These are phyloP conservation scores for Cryptosporidium sp. DNA, from an alignment of 169 alveolate species.

Conservation along the genomic window DNA sequence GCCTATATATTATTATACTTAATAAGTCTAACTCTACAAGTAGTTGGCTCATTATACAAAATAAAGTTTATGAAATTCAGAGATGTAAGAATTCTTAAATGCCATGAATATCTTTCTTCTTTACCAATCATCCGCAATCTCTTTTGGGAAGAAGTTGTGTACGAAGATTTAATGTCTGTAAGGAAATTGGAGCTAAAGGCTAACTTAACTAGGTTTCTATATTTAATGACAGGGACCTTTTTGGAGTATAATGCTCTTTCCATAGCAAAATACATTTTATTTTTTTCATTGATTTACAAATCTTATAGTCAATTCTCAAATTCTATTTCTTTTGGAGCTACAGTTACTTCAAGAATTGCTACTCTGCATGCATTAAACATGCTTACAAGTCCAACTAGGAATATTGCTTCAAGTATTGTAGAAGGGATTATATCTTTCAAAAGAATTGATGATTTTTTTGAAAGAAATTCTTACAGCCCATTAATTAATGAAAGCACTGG, in stretches of 20 bases:
- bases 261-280: slow-evolving; percentile 29
- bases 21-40: slow-evolving; percentile 6
- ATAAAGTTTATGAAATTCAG: slow-evolving; percentile 24
- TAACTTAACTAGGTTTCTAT: slow-evolving; percentile 13
- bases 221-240: slow-evolving; percentile 32
- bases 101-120: slow-evolving; percentile 50
- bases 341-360: slow-evolving; percentile 22
- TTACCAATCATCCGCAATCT: slow-evolving; percentile 14
- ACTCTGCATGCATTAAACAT: slow-evolving; percentile 37
- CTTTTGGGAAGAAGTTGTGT: slow-evolving; percentile 53
- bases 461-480: background rate
- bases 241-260: slow-evolving; percentile 56
- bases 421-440: slow-evolving; percentile 52
- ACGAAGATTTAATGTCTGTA: slow-evolving; percentile 11
- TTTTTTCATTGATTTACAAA: slow-evolving; percentile 5
- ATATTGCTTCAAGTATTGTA: slow-evolving; percentile 17
- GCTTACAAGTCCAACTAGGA: slow-evolving; percentile 48
- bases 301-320: background rate
- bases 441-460: slow-evolving; percentile 13
- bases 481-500: background rate
- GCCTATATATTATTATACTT: background rate
- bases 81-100: slow-evolving; percentile 31
- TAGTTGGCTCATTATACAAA: slow-evolving; percentile 32
- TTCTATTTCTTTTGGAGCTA: background rate
- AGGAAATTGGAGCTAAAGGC: slow-evolving; percentile 29